Evolutionary conservation across 192 early-diverging fungal genomes (phyloP).

Genomic region (Pecoramyces ruminantium): DNA sequence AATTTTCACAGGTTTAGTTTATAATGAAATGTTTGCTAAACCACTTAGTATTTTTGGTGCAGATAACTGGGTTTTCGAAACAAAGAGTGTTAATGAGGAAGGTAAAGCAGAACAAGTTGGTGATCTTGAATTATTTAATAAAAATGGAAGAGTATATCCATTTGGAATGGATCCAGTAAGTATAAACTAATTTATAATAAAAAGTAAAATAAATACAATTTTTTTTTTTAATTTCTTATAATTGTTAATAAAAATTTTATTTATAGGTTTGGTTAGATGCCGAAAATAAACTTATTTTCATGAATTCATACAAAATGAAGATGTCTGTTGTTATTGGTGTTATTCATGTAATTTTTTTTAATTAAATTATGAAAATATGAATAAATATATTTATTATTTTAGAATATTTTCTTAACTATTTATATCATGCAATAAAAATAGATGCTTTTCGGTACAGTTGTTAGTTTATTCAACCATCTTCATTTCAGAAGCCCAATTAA

Average conservation of each 20-base stretch:
- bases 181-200: not conserved
- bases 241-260: too few relatives aligned
- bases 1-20: slow-evolving; percentile 89
- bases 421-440: too few relatives aligned
- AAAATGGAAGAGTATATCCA: slow-evolving; percentile 49
- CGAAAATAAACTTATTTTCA: slow-evolving; percentile 85
- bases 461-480: slow-evolving; percentile 77
- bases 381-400: too few relatives aligned
- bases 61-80: slow-evolving; percentile 60
- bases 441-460: slow-evolving; percentile 86
- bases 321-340: slow-evolving; percentile 92
- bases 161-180: slow-evolving; percentile 60
- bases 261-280: slow-evolving; percentile 67
- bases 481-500: slow-evolving; percentile 71
- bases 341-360: slow-evolving; percentile 26
- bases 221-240: not conserved
- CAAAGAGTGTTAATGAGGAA: slow-evolving; percentile 29
- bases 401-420: too few relatives aligned
- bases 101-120: slow-evolving; percentile 21
- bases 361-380: too few relatives aligned
- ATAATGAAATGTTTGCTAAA: slow-evolving; percentile 95
- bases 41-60: slow-evolving; percentile 52
- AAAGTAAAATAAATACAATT: too few relatives aligned
- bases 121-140: not conserved
- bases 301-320: slow-evolving; percentile 99